These are phyloP conservation scores for Ogataea sp. DNA, from an alignment of 805 yeast genomes.

Conservation along the genomic window DNA sequence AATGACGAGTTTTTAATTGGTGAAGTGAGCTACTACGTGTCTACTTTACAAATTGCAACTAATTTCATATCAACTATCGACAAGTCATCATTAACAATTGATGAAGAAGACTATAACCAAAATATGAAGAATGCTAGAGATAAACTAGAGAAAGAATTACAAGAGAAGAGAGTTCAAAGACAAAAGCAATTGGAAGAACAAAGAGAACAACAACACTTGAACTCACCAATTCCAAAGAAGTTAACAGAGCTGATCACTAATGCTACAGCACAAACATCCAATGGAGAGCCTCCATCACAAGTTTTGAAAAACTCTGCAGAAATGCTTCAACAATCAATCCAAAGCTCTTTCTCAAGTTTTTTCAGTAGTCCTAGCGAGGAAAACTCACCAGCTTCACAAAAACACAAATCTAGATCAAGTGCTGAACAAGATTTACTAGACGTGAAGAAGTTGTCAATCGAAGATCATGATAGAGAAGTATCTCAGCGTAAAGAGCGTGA, in stretches of 20 bases:
- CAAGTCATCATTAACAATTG: constrained; percentile 49
- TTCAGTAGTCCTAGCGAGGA: constrained; percentile 6
- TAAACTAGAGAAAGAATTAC: constrained; percentile 21
- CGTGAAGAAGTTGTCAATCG: constrained; percentile 21
- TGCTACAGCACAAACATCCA: constrained; percentile 7
- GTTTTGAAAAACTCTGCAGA: constrained; percentile 29
- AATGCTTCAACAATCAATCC: constrained; percentile 26
- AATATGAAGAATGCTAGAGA: constrained; percentile 37
- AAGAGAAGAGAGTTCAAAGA: constrained; percentile 11
- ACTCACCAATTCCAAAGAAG: constrained; percentile 18
- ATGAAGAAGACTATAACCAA: constrained; percentile 50
- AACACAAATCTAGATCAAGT: background rate
- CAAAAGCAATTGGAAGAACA: constrained; percentile 5
- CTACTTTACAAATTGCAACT: constrained; percentile 86
- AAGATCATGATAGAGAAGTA: constrained; percentile 23
- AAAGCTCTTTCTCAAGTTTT: constrained; percentile 24
- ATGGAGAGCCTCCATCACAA: constrained; percentile 23
- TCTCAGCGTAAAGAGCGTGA: constrained; percentile 35
- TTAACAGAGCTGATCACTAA: constrained; percentile 14
- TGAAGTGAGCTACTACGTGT: constrained; percentile 85
- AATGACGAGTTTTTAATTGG: constrained; percentile 70
- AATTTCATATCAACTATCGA: constrained; percentile 63
- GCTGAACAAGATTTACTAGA: constrained; percentile 14
- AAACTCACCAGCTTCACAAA: constrained; percentile 8
- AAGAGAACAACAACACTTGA: constrained; percentile 3